phyloP scores from a whole-genome alignment of 1,139 yeast genomes.

The Zygoascus sp. region DNA sequence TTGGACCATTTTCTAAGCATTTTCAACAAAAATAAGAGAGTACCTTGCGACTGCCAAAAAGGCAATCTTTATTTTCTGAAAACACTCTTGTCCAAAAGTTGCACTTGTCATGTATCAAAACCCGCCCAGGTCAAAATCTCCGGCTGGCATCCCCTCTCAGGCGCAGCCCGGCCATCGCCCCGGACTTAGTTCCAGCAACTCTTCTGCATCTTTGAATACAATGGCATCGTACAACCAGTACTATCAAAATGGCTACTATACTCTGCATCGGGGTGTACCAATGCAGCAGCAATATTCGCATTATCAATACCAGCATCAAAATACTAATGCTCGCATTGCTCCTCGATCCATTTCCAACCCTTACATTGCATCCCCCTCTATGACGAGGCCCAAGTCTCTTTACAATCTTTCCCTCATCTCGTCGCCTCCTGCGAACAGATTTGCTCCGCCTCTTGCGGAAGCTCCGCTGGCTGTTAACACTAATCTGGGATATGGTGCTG shows the following conservation, averaged over 20 bases:
- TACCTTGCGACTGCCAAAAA: no score
- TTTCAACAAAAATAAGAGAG: neutral
- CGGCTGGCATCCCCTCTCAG: neutral
- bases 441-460: neutral
- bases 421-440: constrained; percentile 1
- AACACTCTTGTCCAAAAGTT: neutral
- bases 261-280: constrained; percentile 7
- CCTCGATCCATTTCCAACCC: constrained; percentile 16
- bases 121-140: constrained; percentile 5
- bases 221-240: constrained; percentile 13
- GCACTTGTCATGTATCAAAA: constrained; percentile 5
- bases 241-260: constrained; percentile 1
- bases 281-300: constrained; percentile 14
- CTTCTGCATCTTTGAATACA: constrained; percentile 6
- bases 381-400: constrained; percentile 17
- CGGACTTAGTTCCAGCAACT: constrained; percentile 1
- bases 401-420: constrained; percentile 12
- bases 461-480: neutral
- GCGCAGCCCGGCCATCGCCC: neutral
- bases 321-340: constrained; percentile 12
- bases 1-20: neutral
- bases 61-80: no score
- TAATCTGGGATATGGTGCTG: neutral
- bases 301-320: constrained; percentile 12
- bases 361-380: constrained; percentile 11